Conservation (phyloP, 2,329 filamentous ascomycete species). For the Fusarium keratoplasticum region DNA sequence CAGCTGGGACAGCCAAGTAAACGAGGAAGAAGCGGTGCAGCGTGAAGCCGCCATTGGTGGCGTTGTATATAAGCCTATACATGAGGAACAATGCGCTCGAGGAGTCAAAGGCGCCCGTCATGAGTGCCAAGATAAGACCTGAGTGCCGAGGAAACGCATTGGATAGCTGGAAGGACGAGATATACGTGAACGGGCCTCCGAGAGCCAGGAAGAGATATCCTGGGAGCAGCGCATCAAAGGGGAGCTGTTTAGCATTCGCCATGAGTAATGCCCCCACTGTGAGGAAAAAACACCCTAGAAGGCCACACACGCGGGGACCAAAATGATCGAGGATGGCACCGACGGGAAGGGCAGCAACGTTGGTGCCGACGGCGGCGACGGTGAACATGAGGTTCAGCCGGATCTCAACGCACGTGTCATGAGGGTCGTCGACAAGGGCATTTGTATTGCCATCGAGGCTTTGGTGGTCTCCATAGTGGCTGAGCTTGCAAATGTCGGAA, state of each 20-base stretch:
- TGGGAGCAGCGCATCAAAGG: slow-evolving; percentile 78
- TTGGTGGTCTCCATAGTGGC: slow-evolving; percentile 14
- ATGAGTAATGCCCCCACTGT: slow-evolving; percentile 78
- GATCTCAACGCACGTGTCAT: slow-evolving; percentile 61
- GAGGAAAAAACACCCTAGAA: slow-evolving; percentile 76
- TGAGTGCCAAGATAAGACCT: slow-evolving; percentile 80
- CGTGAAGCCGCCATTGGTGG: slow-evolving; percentile 65
- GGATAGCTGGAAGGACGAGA: slow-evolving; percentile 85
- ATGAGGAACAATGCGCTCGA: slow-evolving; percentile 82
- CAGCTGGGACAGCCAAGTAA: slow-evolving; percentile 77
- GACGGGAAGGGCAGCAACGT: slow-evolving; percentile 86
- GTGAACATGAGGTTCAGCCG: slow-evolving; percentile 93
- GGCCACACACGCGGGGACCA: slow-evolving; percentile 81
- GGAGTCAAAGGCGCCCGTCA: slow-evolving; percentile 87
- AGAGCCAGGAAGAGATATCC: slow-evolving; percentile 83
- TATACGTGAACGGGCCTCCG: slow-evolving; percentile 84
- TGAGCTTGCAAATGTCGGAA: slow-evolving; percentile 65
- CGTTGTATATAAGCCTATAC: slow-evolving; percentile 78
- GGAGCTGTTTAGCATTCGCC: slow-evolving; percentile 68
- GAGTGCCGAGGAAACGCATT: slow-evolving; percentile 84
- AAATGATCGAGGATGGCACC: slow-evolving; percentile 87
- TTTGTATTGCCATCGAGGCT: background rate
- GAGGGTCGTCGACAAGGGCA: slow-evolving; percentile 35
- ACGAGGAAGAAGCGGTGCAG: slow-evolving; percentile 76
- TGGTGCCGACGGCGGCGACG: slow-evolving; percentile 86